Conservation (phyloP, 495 filamentous ascomycete species). For the Terfezia claveryi region DNA sequence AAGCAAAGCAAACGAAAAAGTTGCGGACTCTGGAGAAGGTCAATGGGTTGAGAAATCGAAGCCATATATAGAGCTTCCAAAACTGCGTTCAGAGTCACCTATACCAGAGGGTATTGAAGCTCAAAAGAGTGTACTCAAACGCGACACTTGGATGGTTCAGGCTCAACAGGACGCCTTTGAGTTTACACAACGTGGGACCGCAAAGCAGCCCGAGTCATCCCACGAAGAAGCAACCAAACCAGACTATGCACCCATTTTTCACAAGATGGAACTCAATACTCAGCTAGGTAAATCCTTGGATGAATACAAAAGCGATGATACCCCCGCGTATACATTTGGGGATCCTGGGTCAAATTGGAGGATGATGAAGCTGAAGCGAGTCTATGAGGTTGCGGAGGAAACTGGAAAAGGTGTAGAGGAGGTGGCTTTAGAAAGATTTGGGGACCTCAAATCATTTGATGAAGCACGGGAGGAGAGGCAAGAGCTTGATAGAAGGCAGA, state of each 20-base stretch:
- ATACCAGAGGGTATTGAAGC: constrained; percentile 8
- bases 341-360: constrained; percentile 81
- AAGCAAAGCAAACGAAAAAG: not conserved
- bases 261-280: constrained; percentile 58
- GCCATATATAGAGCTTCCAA: constrained; percentile 25
- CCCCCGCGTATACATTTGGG: constrained; percentile 59
- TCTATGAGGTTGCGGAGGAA: constrained; percentile 62
- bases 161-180: constrained; percentile 65
- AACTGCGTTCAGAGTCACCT: constrained; percentile 23
- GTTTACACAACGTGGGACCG: constrained; percentile 48
- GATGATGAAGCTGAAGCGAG: constrained; percentile 77
- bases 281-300: constrained; percentile 39
- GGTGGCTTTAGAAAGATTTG: constrained; percentile 60
- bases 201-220: constrained; percentile 26
- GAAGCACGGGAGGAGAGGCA: constrained; percentile 84
- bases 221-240: constrained; percentile 24
- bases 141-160: constrained; percentile 89
- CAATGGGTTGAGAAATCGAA: constrained; percentile 26
- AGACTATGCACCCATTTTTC: constrained; percentile 53
- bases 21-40: constrained; percentile 16
- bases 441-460: constrained; percentile 65
- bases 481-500: constrained; percentile 66
- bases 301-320: constrained; percentile 26
- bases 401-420: constrained; percentile 49
- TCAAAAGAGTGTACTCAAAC: constrained; percentile 24